phyloP scores from a whole-genome alignment of 441 rosid genomes.

The Manihot esculenta region DNA sequence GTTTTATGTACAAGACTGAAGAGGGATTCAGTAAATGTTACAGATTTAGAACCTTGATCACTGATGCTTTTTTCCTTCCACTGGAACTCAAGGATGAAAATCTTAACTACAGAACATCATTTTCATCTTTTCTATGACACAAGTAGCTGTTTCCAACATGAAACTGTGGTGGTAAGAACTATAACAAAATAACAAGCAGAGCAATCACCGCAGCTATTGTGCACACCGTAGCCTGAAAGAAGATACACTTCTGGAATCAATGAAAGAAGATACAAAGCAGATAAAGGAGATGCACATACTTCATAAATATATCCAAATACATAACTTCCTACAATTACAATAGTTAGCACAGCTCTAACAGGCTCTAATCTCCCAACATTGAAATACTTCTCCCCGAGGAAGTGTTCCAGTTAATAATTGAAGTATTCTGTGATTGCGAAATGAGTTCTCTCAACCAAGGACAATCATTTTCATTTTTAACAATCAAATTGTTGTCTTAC shows the following conservation, averaged over 20 bases:
- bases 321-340: constrained; percentile 8
- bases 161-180: constrained; percentile 13
- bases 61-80: not conserved
- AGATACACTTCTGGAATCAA: constrained; percentile 7
- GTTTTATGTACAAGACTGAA: constrained; percentile 26
- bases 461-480: constrained; percentile 4
- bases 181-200: constrained; percentile 41
- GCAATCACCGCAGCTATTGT: constrained; percentile 51
- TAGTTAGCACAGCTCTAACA: too few relatives aligned
- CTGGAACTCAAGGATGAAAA: not conserved
- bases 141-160: not conserved
- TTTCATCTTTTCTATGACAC: constrained; percentile 2
- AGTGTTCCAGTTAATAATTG: too few relatives aligned
- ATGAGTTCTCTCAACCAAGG: not conserved
- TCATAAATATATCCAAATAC: not conserved
- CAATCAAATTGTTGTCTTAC: not conserved
- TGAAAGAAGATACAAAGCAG: not conserved
- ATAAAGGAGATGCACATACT: not conserved
- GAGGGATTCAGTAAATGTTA: not conserved
- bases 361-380: too few relatives aligned
- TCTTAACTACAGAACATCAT: constrained; percentile 7
- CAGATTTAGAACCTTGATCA: constrained; percentile 3
- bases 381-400: too few relatives aligned
- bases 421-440: too few relatives aligned
- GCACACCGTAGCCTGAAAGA: constrained; percentile 72